A percentile compares a stretch with the other conserved stretches of the same genome.
Conservation (phyloP, 2,329 filamentous ascomycete genomes). For the Colletotrichum lupini region DNA sequence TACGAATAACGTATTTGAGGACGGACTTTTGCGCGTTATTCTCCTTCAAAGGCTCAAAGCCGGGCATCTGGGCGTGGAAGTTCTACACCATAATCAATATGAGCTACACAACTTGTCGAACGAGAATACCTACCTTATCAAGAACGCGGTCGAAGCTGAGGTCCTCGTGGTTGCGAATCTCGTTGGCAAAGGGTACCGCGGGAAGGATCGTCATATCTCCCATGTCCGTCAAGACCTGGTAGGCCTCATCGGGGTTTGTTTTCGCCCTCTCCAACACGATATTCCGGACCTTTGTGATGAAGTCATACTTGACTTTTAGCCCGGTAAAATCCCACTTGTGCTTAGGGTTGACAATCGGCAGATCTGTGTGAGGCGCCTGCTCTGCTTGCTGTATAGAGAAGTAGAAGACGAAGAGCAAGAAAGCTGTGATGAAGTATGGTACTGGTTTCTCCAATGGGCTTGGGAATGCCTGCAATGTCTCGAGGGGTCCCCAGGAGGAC, state of each 20-base stretch:
- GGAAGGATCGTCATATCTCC: conserved; percentile 30
- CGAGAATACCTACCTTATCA: conserved; percentile 4
- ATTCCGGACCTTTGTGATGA: not conserved
- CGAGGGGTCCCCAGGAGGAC: conserved; percentile 25
- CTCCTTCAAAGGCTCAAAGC: conserved; percentile 27
- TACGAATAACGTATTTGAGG: conserved; percentile 26
- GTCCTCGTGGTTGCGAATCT: conserved; percentile 31
- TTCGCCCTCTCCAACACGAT: conserved; percentile 15
- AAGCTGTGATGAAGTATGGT: conserved; percentile 30
- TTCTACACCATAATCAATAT: not conserved
- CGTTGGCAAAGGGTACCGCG: conserved; percentile 29
- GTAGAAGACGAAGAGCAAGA: conserved; percentile 29
- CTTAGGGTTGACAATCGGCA: conserved; percentile 9
- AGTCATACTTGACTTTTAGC: conserved; percentile 27
- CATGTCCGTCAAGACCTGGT: conserved; percentile 18
- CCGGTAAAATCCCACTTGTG: conserved; percentile 25
- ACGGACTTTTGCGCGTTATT: conserved; percentile 22
- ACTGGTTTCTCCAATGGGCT: conserved; percentile 29
- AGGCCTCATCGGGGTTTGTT: conserved; percentile 10
- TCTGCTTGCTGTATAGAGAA: conserved; percentile 26
- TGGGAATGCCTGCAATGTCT: conserved; percentile 28
- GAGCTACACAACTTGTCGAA: not conserved
- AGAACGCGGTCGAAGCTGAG: conserved; percentile 31
- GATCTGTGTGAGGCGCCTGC: conserved; percentile 5
- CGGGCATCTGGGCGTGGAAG: conserved; percentile 20